Evolutionary conservation across 83 land plant species (phyloP).

Genomic region (Thuja plicata): DNA sequence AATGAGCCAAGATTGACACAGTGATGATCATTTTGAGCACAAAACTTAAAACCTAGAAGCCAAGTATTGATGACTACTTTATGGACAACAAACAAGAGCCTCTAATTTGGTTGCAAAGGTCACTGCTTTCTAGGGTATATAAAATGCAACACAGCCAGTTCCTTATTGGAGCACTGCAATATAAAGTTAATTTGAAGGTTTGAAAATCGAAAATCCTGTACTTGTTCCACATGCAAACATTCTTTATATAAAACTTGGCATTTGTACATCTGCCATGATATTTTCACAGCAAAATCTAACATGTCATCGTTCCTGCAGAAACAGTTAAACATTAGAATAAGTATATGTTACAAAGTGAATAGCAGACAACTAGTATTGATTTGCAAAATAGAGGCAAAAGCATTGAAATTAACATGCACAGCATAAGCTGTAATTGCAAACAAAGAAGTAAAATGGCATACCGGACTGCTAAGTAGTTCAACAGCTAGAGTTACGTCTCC

Average conservation of each 20-base stretch:
- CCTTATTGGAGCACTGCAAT: neutral
- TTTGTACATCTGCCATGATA: neutral
- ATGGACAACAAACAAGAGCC: neutral
- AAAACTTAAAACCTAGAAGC: neutral
- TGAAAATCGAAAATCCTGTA: neutral
- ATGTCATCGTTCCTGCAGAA: neutral
- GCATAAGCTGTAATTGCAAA: neutral
- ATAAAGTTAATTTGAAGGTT: neutral
- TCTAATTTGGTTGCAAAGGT: neutral
- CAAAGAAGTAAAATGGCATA: neutral
- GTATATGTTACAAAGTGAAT: no score
- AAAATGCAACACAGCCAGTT: neutral
- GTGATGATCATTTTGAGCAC: neutral
- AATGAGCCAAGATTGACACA: neutral
- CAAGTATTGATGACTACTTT: neutral
- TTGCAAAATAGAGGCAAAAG: neutral
- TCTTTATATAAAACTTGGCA: neutral
- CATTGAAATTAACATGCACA: neutral
- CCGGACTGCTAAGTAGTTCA: conserved; percentile 15
- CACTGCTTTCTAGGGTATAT: neutral
- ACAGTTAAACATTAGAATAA: neutral
- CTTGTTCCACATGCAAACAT: neutral
- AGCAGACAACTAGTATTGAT: neutral
- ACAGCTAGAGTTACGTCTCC: conserved; percentile 12
- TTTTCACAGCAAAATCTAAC: neutral